Conservation (phyloP, 2,329 filamentous ascomycete species). For the Fusarium sp. region DNA sequence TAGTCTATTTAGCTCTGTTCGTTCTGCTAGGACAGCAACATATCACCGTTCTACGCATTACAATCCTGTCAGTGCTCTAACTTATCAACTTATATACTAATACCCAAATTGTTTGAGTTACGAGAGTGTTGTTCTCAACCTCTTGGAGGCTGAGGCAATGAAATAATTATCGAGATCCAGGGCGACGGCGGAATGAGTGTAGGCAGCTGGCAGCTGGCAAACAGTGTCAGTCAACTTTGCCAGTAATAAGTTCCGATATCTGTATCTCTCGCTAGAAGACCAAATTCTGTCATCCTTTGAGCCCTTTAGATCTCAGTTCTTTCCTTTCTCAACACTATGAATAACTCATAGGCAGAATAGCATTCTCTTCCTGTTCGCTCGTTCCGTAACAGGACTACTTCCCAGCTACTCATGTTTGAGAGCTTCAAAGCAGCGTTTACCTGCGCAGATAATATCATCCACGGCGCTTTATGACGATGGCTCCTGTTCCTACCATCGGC, state of each 20-base stretch:
- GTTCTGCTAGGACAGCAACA: not conserved
- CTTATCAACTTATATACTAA: not conserved
- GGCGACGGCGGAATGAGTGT: not conserved
- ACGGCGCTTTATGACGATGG: not conserved
- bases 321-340: not conserved
- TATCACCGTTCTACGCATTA: not conserved
- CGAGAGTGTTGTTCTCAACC: not conserved
- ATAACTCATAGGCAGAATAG: not conserved
- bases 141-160: not conserved
- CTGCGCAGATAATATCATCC: not conserved
- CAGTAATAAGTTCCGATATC: not conserved
- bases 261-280: no score
- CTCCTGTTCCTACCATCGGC: not conserved
- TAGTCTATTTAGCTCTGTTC: not conserved
- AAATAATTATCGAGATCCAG: not conserved
- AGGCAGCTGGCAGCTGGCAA: conserved; percentile 25
- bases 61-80: not conserved
- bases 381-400: not conserved
- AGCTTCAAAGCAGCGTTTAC: not conserved
- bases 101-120: not conserved
- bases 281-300: not conserved
- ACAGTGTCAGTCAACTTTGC: conserved; percentile 18
- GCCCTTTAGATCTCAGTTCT: not conserved
- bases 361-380: not conserved
- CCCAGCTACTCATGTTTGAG: not conserved